Evolutionary conservation across 1,284 basidiomycete genomes (phyloP).

Genomic region (Meira miltonrushii): DNA sequence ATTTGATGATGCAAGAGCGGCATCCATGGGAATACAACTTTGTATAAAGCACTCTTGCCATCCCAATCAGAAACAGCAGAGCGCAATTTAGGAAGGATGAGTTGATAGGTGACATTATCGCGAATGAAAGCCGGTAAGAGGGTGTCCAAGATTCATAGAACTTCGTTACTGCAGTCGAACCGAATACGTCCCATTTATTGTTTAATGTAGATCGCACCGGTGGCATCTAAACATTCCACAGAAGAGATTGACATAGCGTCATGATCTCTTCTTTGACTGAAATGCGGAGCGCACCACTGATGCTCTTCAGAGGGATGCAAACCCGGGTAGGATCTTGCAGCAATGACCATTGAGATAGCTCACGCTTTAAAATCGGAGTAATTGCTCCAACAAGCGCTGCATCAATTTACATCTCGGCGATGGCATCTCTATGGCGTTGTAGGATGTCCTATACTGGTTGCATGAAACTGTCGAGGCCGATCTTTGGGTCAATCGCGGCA

Average conservation of each 20-base stretch:
- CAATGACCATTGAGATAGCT: constrained; percentile 68
- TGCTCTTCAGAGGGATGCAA: constrained; percentile 61
- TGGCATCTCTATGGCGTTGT: constrained; percentile 6
- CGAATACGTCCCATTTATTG: constrained; percentile 79
- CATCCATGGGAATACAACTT: constrained; percentile 91
- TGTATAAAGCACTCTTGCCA: constrained; percentile 58
- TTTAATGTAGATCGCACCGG: constrained; percentile 71
- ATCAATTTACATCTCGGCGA: constrained; percentile 56
- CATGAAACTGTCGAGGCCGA: background rate
- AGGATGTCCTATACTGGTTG: constrained; percentile 11
- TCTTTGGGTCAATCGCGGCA: background rate
- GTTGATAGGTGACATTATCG: constrained; percentile 92
- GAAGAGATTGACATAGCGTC: constrained; percentile 88
- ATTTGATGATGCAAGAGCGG: constrained; percentile 67
- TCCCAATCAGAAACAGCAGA: constrained; percentile 74
- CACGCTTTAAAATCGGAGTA: constrained; percentile 66
- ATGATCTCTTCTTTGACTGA: constrained; percentile 57
- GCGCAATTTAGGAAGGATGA: constrained; percentile 84
- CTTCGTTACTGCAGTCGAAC: constrained; percentile 69
- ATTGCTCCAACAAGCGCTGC: constrained; percentile 88
- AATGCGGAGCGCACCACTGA: constrained; percentile 67
- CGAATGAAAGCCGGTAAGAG: constrained; percentile 83
- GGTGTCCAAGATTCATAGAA: constrained; percentile 83
- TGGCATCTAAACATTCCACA: constrained; percentile 94
- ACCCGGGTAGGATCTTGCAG: constrained; percentile 64